These are phyloP conservation scores for Marchantia paleacea DNA, from an alignment of 225 moss, liverwort and hornwort species.

Conservation along the genomic window DNA sequence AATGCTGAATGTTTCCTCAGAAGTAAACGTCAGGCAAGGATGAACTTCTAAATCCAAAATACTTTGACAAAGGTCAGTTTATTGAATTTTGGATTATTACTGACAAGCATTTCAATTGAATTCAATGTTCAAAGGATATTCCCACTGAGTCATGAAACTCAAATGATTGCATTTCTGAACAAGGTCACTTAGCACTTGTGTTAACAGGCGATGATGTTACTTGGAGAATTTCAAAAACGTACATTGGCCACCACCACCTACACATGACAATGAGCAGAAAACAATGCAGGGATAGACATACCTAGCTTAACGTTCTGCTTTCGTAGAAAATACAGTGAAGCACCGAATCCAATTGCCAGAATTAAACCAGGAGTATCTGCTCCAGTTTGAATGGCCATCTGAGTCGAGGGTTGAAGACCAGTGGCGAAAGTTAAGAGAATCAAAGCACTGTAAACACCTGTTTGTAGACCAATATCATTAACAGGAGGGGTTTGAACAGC, in stretches of 20 bases:
- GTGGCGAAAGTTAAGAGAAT: conserved; percentile 62
- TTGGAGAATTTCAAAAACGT: not conserved
- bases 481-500: conserved; percentile 53
- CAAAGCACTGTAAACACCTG: conserved; percentile 64
- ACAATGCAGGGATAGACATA: conserved; percentile 13
- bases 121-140: too few species aligned
- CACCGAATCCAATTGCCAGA: conserved; percentile 78
- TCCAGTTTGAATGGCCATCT: conserved; percentile 51
- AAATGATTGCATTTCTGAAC: too few species aligned
- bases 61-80: too few species aligned
- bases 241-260: not conserved
- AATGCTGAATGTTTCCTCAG: too few species aligned
- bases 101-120: too few species aligned
- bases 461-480: conserved; percentile 61
- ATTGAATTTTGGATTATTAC: too few species aligned
- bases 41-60: too few species aligned
- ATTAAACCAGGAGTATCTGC: conserved; percentile 80
- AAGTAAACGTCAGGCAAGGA: too few species aligned
- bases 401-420: conserved; percentile 53
- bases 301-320: conserved; percentile 85
- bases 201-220: not conserved
- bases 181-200: not conserved
- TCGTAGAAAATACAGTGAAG: conserved; percentile 73
- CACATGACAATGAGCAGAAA: not conserved
- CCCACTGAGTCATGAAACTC: too few species aligned